phyloP scores from a whole-genome alignment of 2,329 filamentous ascomycete species.

The Microcyclosporella mali region DNA sequence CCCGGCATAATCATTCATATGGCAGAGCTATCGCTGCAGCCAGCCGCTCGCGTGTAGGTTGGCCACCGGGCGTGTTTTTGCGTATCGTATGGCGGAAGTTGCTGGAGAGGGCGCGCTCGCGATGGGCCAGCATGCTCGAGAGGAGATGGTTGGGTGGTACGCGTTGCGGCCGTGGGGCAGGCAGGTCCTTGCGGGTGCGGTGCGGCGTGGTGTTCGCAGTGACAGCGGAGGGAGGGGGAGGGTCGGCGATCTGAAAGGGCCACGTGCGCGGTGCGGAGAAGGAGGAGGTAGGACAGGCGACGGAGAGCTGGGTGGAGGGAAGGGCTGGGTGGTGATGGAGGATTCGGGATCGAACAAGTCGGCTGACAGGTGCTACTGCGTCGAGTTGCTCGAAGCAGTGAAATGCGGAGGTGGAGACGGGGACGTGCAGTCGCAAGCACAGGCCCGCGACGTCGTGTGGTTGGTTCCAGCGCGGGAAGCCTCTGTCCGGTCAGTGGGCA shows the following conservation, averaged over 20 bases:
- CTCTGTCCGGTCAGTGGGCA: too few relatives aligned
- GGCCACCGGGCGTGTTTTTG: not conserved
- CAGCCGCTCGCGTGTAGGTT: not conserved
- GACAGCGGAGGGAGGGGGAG: not conserved
- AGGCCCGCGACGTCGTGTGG: too few relatives aligned
- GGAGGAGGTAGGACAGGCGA: not conserved
- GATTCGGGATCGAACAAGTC: too few relatives aligned
- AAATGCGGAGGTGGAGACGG: too few relatives aligned
- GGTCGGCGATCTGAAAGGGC: not conserved
- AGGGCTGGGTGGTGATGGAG: too few relatives aligned
- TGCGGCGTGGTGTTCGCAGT: not conserved
- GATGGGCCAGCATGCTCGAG: constrained; percentile 18
- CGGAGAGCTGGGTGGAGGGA: not conserved
- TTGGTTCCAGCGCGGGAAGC: too few relatives aligned
- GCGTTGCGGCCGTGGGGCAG: not conserved
- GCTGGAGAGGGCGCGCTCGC: constrained; percentile 9
- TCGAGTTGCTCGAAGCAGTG: too few relatives aligned
- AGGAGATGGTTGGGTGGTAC: not conserved
- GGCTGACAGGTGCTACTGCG: too few relatives aligned
- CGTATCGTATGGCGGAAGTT: constrained; percentile 11
- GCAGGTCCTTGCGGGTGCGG: not conserved
- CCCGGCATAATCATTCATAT: constrained; percentile 7
- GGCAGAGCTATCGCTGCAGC: too few relatives aligned
- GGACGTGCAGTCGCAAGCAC: too few relatives aligned
- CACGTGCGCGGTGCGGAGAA: not conserved